phyloP scores from a whole-genome alignment of 2,329 filamentous ascomycete genomes.

The Eutypa lata region DNA sequence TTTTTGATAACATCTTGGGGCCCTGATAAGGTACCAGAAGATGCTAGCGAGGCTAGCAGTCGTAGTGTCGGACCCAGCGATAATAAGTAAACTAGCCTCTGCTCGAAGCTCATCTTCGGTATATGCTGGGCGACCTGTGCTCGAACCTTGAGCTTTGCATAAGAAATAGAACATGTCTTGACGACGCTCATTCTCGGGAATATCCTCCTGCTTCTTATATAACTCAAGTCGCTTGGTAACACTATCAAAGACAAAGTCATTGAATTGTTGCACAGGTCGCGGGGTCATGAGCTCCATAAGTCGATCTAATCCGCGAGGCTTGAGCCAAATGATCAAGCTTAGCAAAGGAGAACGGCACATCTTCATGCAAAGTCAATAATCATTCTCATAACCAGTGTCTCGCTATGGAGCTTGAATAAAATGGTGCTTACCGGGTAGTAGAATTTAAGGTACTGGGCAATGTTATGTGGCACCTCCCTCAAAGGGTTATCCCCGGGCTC shows the following conservation, averaged over 20 bases:
- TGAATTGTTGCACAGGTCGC: constrained; percentile 7
- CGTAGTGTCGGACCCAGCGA: constrained; percentile 21
- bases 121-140: constrained; percentile 11
- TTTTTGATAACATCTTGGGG: constrained; percentile 6
- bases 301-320: constrained; percentile 14
- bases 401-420: background rate
- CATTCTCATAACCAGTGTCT: background rate
- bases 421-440: constrained; percentile 11
- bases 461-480: constrained; percentile 12
- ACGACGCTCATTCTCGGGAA: constrained; percentile 13
- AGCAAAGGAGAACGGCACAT: constrained; percentile 6
- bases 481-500: constrained; percentile 19
- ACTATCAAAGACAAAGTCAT: constrained; percentile 13
- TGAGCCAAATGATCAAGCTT: background rate
- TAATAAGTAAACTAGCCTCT: constrained; percentile 17
- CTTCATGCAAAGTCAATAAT: background rate
- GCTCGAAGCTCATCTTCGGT: constrained; percentile 11
- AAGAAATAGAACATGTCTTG: constrained; percentile 22
- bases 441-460: constrained; percentile 12
- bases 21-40: constrained; percentile 18
- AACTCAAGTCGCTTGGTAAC: constrained; percentile 13
- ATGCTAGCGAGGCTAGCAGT: constrained; percentile 11
- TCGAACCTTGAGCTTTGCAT: constrained; percentile 12
- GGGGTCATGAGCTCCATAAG: constrained; percentile 11
- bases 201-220: constrained; percentile 8